Base-by-base conservation (phyloP, 2,329 filamentous ascomycete genomes). In the Aspergillus chevalieri region DNA sequence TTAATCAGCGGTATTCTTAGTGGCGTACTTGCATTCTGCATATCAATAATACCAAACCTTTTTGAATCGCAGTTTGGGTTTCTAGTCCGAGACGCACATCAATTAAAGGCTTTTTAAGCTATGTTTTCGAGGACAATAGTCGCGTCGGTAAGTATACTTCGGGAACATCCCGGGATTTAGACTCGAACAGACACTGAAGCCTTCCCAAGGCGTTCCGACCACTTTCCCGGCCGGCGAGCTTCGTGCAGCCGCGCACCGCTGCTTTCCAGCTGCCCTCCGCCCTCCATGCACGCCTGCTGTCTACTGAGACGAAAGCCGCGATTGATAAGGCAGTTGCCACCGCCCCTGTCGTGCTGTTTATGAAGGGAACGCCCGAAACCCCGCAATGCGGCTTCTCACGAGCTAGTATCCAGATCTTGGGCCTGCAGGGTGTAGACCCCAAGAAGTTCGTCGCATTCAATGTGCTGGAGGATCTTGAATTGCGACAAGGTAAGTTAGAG, bases 381-480 rank as follows among this genome's bases (percentile, higher is more conserved):
- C 93, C 93, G 17, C 91, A 96, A 72, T 98, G 93, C 73, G 93
- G 93, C 43, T 98, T 96, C 78, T 97, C 92, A 51, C 83, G 91
- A 62, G 92, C 92, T 48, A 89, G 82, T 67, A 95, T 98, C 68
- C 91, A 97, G 78, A 91, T 98, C 63, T 78, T 98, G 56, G 89
- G 92, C 50, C 74, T 96, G 63, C 92, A 98, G 74, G 93, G 93
- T 56, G 90, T 98, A 54, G 88, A 97, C 74, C 93, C 93, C 14
- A 79, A 81, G 57, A 97, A 97, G 76, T 98, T 98, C 68, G 88
- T 90, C n/a, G 92, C 93, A 6, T 96, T 95, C 73, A 97, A 98
- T 73, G 93, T 98, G 36, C 74, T 98, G 49, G 93, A 97, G 73
- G 91, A 97, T 69, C 72, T 86, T 3, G 91, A 94, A 67, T 73